Base-by-base conservation (phyloP, 441 rosid species). In the Gossypium schwendimanii region DNA sequence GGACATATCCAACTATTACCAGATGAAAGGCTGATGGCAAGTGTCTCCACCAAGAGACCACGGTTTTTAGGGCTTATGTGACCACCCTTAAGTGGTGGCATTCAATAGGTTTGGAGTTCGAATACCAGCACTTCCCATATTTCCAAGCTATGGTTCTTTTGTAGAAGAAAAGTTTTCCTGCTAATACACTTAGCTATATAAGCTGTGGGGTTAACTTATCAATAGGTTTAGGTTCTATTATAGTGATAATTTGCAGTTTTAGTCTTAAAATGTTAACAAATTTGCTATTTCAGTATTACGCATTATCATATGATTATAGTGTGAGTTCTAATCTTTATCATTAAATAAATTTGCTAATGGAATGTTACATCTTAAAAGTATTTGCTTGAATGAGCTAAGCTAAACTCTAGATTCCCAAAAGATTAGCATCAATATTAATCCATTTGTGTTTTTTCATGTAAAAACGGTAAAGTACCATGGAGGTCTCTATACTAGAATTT, bases 21-120 rank as follows among this genome's bases (percentile, higher is more conserved):
- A 17, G 65, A 33, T 61, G 65, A 61, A 61, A 61, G n/a, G 39
- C 36, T 61, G 23, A 61, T 61, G 65, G 65, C 8, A 50, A 50
- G 54, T 50, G 54, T 50, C 17, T 17, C 54, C 6, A 50, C 20
- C 17, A 50, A 15, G 54, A 50, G 17, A n/a, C 54, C 54, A n/a
- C 15, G 54, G 20, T 52, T 52, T 52, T 6, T 15, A 8, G 55
- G 3, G 55, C 7, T 15, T n/a, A 52, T 52, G 55, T 18, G 8
- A 14, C 55, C 55, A 1, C 55, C 55, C 1, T 6, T 52, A 15
- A 52, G 18, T n/a, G 55, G 55, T 6, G 55, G 10, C 55, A 6
- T 15, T 15, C 55, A 15, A 15, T 15, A 52, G 1, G 55, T 52
- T 15, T 15, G 55, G 21, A 52, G 55, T 52, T 18, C 55, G 9